Evolutionary conservation across 768 basidiomycete genomes (phyloP), one percentile per base, ranked within the genome.

Genomic region (Rhodotorula babjevae): DNA sequence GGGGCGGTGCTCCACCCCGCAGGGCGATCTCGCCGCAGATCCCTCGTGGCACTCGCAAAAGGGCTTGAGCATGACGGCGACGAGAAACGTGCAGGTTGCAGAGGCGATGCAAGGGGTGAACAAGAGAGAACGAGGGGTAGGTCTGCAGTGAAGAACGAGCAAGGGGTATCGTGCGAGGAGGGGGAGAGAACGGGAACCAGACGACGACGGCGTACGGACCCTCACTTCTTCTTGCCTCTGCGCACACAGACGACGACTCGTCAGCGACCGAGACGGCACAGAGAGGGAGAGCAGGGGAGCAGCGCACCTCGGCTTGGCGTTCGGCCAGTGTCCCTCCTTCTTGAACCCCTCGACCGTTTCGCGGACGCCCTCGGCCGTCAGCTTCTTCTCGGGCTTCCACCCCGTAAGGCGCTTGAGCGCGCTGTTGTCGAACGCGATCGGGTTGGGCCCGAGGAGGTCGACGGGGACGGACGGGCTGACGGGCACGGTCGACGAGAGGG

Each of bases 311-410:
- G 72, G 67, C 42, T 40, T 15, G 3, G 71, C 69, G 47, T 63
- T 70, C 15, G 77, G 74, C 74, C 77, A 78, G 19, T 66, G 62
- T 15, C 76, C 74, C 44, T 78, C 73, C 33, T 71, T 59, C 50
- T 60, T 56, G 62, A 73, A 78, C 33, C 63, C 36, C 33, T 73
- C 68, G 33, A 76, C 60, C 49, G 71, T 63, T 29, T 63, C 63
- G 58, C 59, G 65, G 16, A 70, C 65, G 8, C 47, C 57, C 31
- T 61, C 65, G 14, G 29, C 65, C 7, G 59, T 52, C 33, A 78
- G 52, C 42, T 60, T 57, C 47, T 53, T 46, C 33, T 36, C 23
- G 6, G 77, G 77, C 42, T 27, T 49, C 75, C 74, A 78, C 0
- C 75, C 77, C 6, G 68, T 69, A 42, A 76, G 56, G 4, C 29